phyloP scores from a whole-genome alignment of 1,284 basidiomycete species.

The Anthracocystis walkeri region DNA sequence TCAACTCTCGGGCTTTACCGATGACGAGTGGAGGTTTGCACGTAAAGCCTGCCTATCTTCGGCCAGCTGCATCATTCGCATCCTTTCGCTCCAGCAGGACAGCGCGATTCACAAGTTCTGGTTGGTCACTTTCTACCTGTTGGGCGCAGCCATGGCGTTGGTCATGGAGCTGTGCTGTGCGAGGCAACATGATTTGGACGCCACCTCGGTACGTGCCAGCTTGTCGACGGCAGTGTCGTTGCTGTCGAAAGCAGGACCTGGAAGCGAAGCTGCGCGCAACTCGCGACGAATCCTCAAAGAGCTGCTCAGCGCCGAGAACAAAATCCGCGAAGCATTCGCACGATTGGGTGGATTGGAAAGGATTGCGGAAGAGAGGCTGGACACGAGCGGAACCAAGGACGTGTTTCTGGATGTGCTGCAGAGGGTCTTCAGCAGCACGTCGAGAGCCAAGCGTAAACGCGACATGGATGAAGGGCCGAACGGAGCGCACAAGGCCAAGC shows the following conservation, averaged over 20 bases:
- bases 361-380: constrained; percentile 34
- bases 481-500: constrained; percentile 15
- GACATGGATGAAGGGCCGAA: constrained; percentile 7
- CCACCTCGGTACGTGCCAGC: constrained; percentile 21
- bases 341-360: constrained; percentile 35
- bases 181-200: constrained; percentile 36
- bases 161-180: constrained; percentile 54
- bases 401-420: constrained; percentile 46
- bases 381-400: constrained; percentile 40
- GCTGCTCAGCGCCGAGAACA: constrained; percentile 39
- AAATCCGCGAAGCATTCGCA: constrained; percentile 38
- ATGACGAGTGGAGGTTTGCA: constrained; percentile 50
- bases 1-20: constrained; percentile 56
- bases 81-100: constrained; percentile 40
- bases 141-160: constrained; percentile 55
- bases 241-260: constrained; percentile 40
- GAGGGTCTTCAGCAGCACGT: constrained; percentile 21
- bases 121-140: constrained; percentile 62
- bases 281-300: constrained; percentile 47
- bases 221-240: constrained; percentile 34
- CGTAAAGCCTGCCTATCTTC: constrained; percentile 49
- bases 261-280: constrained; percentile 49
- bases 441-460: constrained; percentile 33
- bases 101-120: constrained; percentile 62
- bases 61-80: constrained; percentile 47